Percentiles rank a stretch among this genome's conserved stretches.
Evolutionary conservation across 495 filamentous ascomycete species (phyloP).

Genomic region (Aspergillus leporis): DNA sequence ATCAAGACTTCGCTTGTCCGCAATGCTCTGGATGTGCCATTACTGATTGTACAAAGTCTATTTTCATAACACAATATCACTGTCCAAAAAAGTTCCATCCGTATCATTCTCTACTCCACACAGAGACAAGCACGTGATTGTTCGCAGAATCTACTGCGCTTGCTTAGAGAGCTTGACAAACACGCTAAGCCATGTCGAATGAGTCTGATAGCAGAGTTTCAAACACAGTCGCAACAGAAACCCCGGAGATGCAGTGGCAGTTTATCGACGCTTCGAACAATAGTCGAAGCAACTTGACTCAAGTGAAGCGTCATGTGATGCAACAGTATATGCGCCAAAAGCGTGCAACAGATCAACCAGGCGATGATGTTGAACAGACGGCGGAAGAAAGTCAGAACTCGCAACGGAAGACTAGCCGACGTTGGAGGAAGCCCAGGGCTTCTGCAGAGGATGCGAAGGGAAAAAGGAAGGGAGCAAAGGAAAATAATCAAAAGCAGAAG

Average conservation of each 20-base stretch:
- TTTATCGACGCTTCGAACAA: slow-evolving; percentile 46
- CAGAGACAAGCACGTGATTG: background rate
- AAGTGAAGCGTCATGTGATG: slow-evolving; percentile 50
- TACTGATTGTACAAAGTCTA: background rate
- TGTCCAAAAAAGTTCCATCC: background rate
- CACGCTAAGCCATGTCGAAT: slow-evolving; percentile 20
- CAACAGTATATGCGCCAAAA: slow-evolving; percentile 50
- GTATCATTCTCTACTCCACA: background rate
- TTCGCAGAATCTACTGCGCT: background rate
- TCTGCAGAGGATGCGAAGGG: slow-evolving; percentile 9
- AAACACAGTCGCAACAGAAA: slow-evolving; percentile 1
- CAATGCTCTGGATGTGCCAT: background rate
- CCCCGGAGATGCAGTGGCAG: slow-evolving; percentile 35
- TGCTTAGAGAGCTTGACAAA: background rate
- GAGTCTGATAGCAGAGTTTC: background rate
- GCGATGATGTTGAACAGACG: slow-evolving; percentile 11
- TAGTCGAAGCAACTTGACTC: slow-evolving; percentile 40
- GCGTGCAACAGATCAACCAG: slow-evolving; percentile 22
- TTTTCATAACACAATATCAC: background rate
- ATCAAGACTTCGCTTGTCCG: background rate
- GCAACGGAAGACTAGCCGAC: slow-evolving; percentile 21
- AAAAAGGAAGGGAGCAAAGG: slow-evolving; percentile 9
- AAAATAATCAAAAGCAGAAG: slow-evolving; percentile 7
- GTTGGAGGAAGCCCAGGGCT: slow-evolving; percentile 21
- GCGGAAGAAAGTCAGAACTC: slow-evolving; percentile 15